Percentiles rank a stretch among this genome's conserved stretches.
Conservation (phyloP, 2,329 filamentous ascomycete species). For the Blumeria graminis region DNA sequence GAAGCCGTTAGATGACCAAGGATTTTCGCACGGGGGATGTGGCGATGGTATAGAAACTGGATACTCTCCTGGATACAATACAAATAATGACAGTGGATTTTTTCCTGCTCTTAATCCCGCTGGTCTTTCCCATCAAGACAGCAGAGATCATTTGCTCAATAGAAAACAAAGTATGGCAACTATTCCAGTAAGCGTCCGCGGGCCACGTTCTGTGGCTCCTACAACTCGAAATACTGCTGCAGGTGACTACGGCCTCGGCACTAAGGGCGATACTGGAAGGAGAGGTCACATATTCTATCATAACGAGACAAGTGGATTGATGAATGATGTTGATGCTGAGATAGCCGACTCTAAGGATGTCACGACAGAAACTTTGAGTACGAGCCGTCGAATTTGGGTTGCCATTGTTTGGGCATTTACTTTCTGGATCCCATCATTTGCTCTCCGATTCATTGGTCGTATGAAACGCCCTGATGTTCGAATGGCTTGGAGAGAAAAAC, state of each 20-base stretch:
- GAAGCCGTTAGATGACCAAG: slow-evolving; percentile 23
- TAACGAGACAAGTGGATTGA: slow-evolving; percentile 36
- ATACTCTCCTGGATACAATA: slow-evolving; percentile 29
- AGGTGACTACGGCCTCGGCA: slow-evolving; percentile 76
- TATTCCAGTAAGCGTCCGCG: slow-evolving; percentile 22
- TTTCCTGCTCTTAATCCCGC: slow-evolving; percentile 33
- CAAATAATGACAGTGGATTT: slow-evolving; percentile 34
- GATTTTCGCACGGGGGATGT: slow-evolving; percentile 19
- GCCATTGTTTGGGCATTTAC: slow-evolving; percentile 64
- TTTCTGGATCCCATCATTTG: slow-evolving; percentile 79
- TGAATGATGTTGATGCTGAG: slow-evolving; percentile 50
- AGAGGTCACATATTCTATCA: slow-evolving; percentile 55
- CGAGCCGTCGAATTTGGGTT: slow-evolving; percentile 53
- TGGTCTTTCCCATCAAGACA: slow-evolving; percentile 37
- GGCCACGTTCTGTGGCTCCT: slow-evolving; percentile 36
- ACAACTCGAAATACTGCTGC: slow-evolving; percentile 30
- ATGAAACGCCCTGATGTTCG: slow-evolving; percentile 96
- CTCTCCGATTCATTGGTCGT: slow-evolving; percentile 58
- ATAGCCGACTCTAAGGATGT: slow-evolving; percentile 54
- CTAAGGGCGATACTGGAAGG: slow-evolving; percentile 51
- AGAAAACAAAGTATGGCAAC: slow-evolving; percentile 8
- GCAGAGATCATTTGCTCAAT: slow-evolving; percentile 44
- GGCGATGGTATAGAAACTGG: slow-evolving; percentile 42
- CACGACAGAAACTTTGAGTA: slow-evolving; percentile 39
- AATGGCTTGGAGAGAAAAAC: slow-evolving; percentile 90